Evolutionary conservation across 1,139 yeast species (phyloP).

Genomic region (Geotrichum klebahnii): DNA sequence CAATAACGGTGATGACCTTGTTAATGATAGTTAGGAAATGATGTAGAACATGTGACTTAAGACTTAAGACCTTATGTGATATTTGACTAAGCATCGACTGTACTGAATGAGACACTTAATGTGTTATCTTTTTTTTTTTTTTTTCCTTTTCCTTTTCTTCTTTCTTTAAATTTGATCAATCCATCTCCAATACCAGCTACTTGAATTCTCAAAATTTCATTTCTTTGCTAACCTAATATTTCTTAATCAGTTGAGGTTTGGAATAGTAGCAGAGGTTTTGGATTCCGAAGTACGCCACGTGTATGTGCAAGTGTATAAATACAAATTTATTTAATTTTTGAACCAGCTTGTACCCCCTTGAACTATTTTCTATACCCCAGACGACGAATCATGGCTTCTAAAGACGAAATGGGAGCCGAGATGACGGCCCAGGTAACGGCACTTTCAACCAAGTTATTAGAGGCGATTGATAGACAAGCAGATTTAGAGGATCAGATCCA

Average conservation of each 20-base stretch:
- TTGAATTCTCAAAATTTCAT: background rate
- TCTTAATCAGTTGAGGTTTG: background rate
- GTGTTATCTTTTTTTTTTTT: conserved; percentile 1
- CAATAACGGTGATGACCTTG: conserved; percentile 19
- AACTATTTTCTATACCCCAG: background rate
- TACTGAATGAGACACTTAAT: conserved; percentile 1
- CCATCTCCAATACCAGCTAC: background rate
- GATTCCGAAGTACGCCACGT: conserved; percentile 7
- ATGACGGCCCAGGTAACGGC: conserved; percentile 36
- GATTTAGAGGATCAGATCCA: conserved; percentile 39
- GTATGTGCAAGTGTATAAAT: too few species aligned
- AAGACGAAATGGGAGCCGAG: conserved; percentile 10
- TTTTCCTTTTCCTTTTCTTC: background rate
- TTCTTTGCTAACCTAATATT: background rate
- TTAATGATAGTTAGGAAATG: background rate
- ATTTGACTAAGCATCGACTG: conserved; percentile 2
- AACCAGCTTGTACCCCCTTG: conserved; percentile 11
- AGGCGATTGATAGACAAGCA: conserved; percentile 40
- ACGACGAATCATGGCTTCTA: background rate
- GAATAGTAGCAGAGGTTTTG: background rate
- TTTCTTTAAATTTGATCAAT: background rate
- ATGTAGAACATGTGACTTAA: background rate
- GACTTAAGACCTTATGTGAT: background rate
- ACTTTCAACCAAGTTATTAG: conserved; percentile 38
- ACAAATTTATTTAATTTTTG: too few species aligned